Conservation (phyloP, 164 flowering plant species). For the Liriodendron chinense region DNA sequence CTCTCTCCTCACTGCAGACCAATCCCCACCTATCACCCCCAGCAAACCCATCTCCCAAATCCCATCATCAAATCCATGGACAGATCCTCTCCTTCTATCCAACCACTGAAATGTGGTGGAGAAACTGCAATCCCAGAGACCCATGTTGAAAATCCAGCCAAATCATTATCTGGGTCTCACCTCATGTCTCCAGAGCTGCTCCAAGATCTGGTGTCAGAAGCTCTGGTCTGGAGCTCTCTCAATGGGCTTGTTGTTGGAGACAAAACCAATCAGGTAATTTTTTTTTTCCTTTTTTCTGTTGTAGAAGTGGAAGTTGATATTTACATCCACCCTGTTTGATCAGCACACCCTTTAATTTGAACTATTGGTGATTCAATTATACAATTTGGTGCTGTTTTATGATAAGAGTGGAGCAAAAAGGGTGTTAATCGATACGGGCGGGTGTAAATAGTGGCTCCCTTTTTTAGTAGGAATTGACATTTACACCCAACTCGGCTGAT, state of each 20-base stretch:
- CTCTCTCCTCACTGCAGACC: conserved; percentile 9
- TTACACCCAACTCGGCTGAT: too few species aligned
- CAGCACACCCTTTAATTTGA: not conserved
- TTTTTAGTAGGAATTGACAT: too few species aligned
- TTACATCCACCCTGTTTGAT: not conserved
- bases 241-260: conserved; percentile 94
- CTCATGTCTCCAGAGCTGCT: conserved; percentile 48
- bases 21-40: conserved; percentile 5
- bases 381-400: not conserved
- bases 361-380: not conserved
- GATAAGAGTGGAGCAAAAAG: too few species aligned
- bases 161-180: conserved; percentile 35
- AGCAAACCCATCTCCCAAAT: conserved; percentile 17
- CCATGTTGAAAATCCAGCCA: conserved; percentile 17
- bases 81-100: conserved; percentile 1
- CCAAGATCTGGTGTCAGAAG: conserved; percentile 66
- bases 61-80: conserved; percentile 10
- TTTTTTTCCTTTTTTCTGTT: not conserved
- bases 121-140: conserved; percentile 25
- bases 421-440: too few species aligned
- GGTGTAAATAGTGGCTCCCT: too few species aligned
- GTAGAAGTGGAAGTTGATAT: too few species aligned
- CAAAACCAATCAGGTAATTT: conserved; percentile 53
- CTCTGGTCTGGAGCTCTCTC: conserved; percentile 91
- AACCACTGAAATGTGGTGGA: conserved; percentile 22